Evolutionary conservation across 257 asterid genomes (phyloP).

Genomic region (Cinchona pubescens): DNA sequence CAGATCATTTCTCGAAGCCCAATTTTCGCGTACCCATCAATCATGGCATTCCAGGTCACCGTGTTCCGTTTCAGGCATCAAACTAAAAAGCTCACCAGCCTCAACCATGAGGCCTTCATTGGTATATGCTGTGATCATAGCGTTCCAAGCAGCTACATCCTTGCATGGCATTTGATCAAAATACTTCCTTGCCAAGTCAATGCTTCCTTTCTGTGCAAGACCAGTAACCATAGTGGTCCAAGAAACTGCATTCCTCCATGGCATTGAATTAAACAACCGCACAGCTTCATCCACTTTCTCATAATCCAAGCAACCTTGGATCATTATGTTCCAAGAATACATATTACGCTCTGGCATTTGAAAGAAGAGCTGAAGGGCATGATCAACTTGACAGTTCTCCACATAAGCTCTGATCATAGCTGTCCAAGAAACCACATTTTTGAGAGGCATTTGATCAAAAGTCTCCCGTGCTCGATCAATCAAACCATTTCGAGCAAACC

Average conservation of each 20-base stretch:
- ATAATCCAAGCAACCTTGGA: conserved; percentile 48
- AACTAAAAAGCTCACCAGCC: conserved; percentile 30
- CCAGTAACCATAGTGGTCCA: conserved; percentile 65
- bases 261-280: conserved; percentile 48
- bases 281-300: conserved; percentile 45
- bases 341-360: conserved; percentile 57
- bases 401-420: conserved; percentile 69
- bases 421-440: conserved; percentile 77
- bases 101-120: conserved; percentile 30
- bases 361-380: conserved; percentile 50
- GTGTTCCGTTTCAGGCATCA: conserved; percentile 42
- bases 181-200: conserved; percentile 35
- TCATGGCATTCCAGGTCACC: conserved; percentile 55
- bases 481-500: conserved; percentile 53
- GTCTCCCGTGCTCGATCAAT: conserved; percentile 50
- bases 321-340: conserved; percentile 72
- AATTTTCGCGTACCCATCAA: conserved; percentile 48
- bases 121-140: conserved; percentile 55
- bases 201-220: conserved; percentile 46
- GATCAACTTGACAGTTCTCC: conserved; percentile 39
- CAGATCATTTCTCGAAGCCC: conserved; percentile 39
- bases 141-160: conserved; percentile 64
- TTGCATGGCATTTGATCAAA: conserved; percentile 54
- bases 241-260: conserved; percentile 47
- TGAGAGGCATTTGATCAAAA: conserved; percentile 63